Base-by-base conservation (phyloP, 768 basidiomycete species). In the Mycena kentingensis region DNA sequence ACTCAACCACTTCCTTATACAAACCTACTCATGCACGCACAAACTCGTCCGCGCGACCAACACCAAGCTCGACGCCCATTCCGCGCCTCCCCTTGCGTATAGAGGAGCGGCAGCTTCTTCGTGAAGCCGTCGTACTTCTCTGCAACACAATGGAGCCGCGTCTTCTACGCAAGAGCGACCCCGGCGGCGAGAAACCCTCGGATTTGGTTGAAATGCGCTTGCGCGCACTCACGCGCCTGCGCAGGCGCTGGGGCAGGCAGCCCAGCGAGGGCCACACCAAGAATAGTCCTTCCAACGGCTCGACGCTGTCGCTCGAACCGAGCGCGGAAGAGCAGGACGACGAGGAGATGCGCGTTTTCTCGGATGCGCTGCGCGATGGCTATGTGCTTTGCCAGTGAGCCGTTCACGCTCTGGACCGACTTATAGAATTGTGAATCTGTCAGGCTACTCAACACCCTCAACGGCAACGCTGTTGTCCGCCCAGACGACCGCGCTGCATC, bases 341-440 rank as follows among this genome's bases (percentile, higher is more conserved):
- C 2, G 56, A 63, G 37, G 60, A 56, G 25, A 49, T 50, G 36
- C 41, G 46, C 11, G 52, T 51, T 10, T 87, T 85, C 55, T 68
- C 71, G n/a, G 82, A 84, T 42, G 79, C 81, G 1, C 63, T 87
- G 54, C 68, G 77, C 57, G 85, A 87, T 62, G 85, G 85, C 1
- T 79, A 82, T 52, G 71, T 86, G 18, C 72, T 87, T 8, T 86
- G 85, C 75, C 79, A 83, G 85, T 85, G 55, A 69, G 84, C 77
- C 21, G 48, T 18, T 18, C 27, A 38, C 18, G 5, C 18, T 1
- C 19, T 22, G 2, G 16, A 2, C 26, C 51, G 25, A 26, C 49
- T 50, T 19, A 55, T 44, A 35, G 15, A 22, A 42, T 32, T 21
- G 22, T 19, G 27, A 8, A 24, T 34, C 8, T 7, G 28, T 27